These are phyloP conservation scores for Rhizopogon sp. DNA, from an alignment of 768 basidiomycete species.

Conservation along the genomic window DNA sequence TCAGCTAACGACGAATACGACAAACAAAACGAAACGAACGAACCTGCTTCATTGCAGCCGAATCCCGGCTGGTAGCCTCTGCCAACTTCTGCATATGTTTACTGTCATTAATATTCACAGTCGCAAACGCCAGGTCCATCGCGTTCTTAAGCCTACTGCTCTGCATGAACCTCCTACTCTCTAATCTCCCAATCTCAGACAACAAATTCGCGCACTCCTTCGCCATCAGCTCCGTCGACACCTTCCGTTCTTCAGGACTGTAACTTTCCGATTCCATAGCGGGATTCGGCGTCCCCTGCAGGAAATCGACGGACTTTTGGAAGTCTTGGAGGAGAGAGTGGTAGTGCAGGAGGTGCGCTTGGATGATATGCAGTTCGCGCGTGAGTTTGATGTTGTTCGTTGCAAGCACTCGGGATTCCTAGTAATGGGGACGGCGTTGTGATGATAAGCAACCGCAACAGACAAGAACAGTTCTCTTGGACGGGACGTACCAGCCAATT, in stretches of 20 bases:
- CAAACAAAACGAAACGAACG: neutral
- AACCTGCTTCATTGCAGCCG: constrained; percentile 19
- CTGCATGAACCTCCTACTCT: constrained; percentile 26
- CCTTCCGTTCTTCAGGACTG: neutral
- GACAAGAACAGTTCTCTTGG: neutral
- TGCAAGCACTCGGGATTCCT: constrained; percentile 41
- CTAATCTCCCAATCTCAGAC: constrained; percentile 43
- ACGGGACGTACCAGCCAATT: constrained; percentile 38
- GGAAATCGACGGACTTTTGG: constrained; percentile 44
- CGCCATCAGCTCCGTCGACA: constrained; percentile 2
- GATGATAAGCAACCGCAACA: neutral
- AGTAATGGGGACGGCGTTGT: neutral
- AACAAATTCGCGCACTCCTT: constrained; percentile 23
- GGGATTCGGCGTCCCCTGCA: constrained; percentile 45
- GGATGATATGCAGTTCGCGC: constrained; percentile 50
- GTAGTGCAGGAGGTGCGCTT: constrained; percentile 55
- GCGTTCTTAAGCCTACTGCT: constrained; percentile 21
- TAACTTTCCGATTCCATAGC: constrained; percentile 29
- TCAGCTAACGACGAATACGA: neutral
- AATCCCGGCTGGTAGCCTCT: constrained; percentile 8
- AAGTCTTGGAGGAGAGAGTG: constrained; percentile 52
- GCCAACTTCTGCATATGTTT: neutral
- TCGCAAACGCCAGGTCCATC: constrained; percentile 39
- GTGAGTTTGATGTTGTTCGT: constrained; percentile 37
- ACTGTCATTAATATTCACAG: constrained; percentile 48